Evolutionary conservation across 1,284 basidiomycete species (phyloP), one percentile per base, ranked within the genome.

Genomic region (Peniophora sp.): DNA sequence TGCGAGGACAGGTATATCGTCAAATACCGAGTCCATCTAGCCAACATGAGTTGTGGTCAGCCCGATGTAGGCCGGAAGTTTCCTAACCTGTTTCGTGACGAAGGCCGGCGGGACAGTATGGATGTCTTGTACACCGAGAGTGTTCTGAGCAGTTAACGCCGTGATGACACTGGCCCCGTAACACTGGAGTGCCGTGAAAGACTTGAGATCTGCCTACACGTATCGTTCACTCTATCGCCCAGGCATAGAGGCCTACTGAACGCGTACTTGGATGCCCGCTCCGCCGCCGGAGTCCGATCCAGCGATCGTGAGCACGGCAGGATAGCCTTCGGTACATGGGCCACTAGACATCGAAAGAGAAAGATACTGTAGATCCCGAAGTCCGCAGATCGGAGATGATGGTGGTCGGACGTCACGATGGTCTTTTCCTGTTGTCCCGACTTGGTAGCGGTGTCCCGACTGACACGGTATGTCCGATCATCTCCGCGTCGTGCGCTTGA

Each of bases 101-200:
- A 92, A 92, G 5, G 75, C 73, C 0, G 85, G 75, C 0, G 88
- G 83, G 1, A 77, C 63, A 1, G 79, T 70, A 56, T 88, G 79
- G 0, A 92, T 74, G 1, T 67, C 85, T 54, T 89, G 81, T 0
- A 97, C 93, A 3, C 92, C 93, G 0, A 68, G 74, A 0, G 94
- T 97, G 65, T 97, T 97, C 64, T 98, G 95, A 0, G 94, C 90
- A 0, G 92, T 95, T 45, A 97, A 66, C 0, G 92, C 93, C 0
- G 95, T 97, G 50, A 96, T 70, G 3, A 84, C 92, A 52, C 84
- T 89, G n/a, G 89, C 77, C 17, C 92, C 95, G 62, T 94, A 97
- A 59, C 88, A 89, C 27, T 76, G 77, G 24, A 89, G 77, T 0
- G 90, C 84, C 2, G 88, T 81, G 56, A 92, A 86, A 1, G 89